Evolutionary conservation across 495 filamentous ascomycete species (phyloP).

Genomic region (Aspergillus ellipticus): DNA sequence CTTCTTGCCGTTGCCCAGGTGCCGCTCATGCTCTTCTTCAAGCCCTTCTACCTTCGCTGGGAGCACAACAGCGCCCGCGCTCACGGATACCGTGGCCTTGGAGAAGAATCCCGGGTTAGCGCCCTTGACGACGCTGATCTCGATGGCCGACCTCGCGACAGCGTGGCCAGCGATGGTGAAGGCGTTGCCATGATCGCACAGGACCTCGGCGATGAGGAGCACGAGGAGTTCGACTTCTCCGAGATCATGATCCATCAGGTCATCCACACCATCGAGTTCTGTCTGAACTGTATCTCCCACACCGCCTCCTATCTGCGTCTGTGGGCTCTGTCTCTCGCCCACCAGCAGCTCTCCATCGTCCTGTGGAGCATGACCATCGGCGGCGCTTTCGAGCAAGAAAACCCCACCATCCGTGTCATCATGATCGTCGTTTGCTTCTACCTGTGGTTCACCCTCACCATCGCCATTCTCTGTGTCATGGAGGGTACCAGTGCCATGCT

Average conservation of each 20-base stretch:
- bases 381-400: slow-evolving; percentile 59
- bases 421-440: slow-evolving; percentile 76
- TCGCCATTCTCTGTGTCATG: slow-evolving; percentile 73
- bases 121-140: slow-evolving; percentile 70
- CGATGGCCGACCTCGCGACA: slow-evolving; percentile 56
- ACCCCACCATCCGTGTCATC: slow-evolving; percentile 67
- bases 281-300: slow-evolving; percentile 97
- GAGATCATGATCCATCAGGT: slow-evolving; percentile 99
- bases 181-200: slow-evolving; percentile 90
- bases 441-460: slow-evolving; percentile 82
- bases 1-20: slow-evolving; percentile 82
- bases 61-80: slow-evolving; percentile 89
- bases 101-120: slow-evolving; percentile 79
- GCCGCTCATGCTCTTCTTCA: slow-evolving; percentile 86
- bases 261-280: slow-evolving; percentile 99
- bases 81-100: slow-evolving; percentile 86
- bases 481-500: slow-evolving; percentile 87
- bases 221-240: slow-evolving; percentile 94
- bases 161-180: slow-evolving; percentile 76
- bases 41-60: slow-evolving; percentile 87
- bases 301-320: slow-evolving; percentile 98
- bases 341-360: slow-evolving; percentile 95
- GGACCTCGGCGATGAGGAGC: slow-evolving; percentile 67
- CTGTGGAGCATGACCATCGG: slow-evolving; percentile 95
- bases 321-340: slow-evolving; percentile 94